Base-by-base conservation (phyloP, 768 basidiomycete species). In the Auricularia heimuer region DNA sequence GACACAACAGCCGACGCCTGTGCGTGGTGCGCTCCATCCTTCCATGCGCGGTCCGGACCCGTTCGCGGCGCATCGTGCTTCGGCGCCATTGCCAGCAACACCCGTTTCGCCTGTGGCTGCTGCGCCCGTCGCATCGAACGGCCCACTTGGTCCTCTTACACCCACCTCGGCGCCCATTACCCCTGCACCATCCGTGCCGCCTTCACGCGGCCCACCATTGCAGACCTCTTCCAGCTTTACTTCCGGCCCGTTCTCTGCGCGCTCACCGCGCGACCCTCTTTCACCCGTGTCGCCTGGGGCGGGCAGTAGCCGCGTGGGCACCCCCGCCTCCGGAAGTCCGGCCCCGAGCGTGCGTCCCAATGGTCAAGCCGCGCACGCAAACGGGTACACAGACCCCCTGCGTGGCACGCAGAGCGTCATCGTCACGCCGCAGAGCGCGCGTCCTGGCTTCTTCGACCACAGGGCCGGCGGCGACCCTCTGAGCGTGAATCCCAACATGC, bases 221-320 rank as follows among this genome's bases (percentile, higher is more conserved):
- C 21, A 29, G 24, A 60, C 56, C 8, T 60, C 34, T 29, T 34
- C 14, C 8, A 60, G 21, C 11, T 24, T 14, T 4, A 29, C 29
- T 24, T 24, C 16, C 3, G 29, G 21, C 24, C 56, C 54, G 3
- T 56, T 36, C 18, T 54, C 63, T 51, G 65, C 62, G 35, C 71
- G 72, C 45, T 33, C 73, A 64, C 70, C 69, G 62, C 75, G 74
- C n/a, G 69, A 71, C 18, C 69, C 71, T 16, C 67, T 77, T 3
- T 73, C 76, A 4, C 77, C 83, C 16, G 83, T 80, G 69, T 81
- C 81, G 35, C 80, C 85, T 18, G 79, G 75, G 39, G 82, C 86
- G 3, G 85, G 86, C 12, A 42, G 39, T 4, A 42, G 39, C 39
- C 11, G 81, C 87, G 2, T 85, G 85, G 7, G 75, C 77, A 1